Conservation (phyloP, 2,329 filamentous ascomycete genomes). For the Fusarium pseudoanthophilum region DNA sequence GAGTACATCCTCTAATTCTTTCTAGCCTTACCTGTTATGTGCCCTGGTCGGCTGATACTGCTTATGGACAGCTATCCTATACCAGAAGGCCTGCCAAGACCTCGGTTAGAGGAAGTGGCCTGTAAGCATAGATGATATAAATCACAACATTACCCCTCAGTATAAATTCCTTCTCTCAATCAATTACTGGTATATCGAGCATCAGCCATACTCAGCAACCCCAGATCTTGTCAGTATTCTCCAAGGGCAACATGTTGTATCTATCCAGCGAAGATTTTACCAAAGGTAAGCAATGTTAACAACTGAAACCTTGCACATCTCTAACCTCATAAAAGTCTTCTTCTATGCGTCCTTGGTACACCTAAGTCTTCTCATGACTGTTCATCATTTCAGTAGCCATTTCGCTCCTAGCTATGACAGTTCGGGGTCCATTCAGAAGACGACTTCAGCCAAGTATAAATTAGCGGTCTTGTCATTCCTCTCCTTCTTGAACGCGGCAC, state of each 20-base stretch:
- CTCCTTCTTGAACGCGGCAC: not conserved
- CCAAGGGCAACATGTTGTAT: not conserved
- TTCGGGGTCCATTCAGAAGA: not conserved
- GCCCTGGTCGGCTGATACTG: no score
- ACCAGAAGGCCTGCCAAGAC: no score
- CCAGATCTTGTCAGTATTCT: rapidly evolving
- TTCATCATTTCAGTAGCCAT: not conserved
- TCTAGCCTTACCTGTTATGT: not conserved
- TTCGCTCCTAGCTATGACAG: not conserved
- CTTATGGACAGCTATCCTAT: no score
- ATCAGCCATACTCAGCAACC: not conserved
- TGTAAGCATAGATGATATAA: no score
- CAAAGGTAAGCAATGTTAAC: not conserved
- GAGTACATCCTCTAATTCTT: no score
- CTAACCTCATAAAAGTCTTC: not conserved
- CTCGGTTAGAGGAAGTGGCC: no score
- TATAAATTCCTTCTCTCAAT: not conserved
- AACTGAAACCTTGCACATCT: not conserved
- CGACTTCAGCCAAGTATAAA: not conserved
- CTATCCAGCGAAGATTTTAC: not conserved
- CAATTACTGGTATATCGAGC: not conserved
- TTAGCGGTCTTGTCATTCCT: not conserved
- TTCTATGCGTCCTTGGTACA: not conserved
- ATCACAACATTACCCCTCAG: no score
- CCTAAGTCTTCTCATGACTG: not conserved